Evolutionary conservation across 495 filamentous ascomycete species (phyloP).

Genomic region (Penicillium verhagenii): DNA sequence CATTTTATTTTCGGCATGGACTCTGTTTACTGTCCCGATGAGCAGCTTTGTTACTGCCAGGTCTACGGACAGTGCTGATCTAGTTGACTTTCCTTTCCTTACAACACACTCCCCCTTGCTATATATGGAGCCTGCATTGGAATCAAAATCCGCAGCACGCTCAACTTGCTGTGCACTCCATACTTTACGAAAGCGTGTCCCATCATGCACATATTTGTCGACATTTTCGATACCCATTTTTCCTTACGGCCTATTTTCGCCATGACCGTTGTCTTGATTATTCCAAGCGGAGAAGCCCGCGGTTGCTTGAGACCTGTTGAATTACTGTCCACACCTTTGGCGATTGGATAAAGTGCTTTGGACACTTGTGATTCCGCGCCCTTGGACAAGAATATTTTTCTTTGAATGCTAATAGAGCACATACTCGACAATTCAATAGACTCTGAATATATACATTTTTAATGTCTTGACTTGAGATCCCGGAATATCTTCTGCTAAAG

Average conservation of each 20-base stretch:
- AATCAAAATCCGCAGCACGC: background rate
- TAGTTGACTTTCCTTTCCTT: background rate
- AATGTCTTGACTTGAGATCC: too few relatives aligned
- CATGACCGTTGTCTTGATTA: background rate
- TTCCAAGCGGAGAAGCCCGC: background rate
- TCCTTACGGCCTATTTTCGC: conserved; percentile 1
- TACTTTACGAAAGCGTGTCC: background rate
- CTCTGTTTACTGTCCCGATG: conserved; percentile 47
- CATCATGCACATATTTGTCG: conserved; percentile 1
- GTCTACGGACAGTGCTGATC: conserved; percentile 48
- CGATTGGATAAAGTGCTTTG: background rate
- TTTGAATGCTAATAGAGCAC: background rate
- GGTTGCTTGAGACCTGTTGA: conserved; percentile 1
- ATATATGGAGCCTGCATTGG: background rate
- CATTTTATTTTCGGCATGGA: conserved; percentile 61
- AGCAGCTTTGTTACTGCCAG: conserved; percentile 48
- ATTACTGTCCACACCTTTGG: too few relatives aligned
- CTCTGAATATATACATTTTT: background rate
- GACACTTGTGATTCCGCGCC: background rate
- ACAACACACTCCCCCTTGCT: background rate
- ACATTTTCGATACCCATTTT: conserved; percentile 16
- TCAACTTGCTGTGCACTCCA: background rate
- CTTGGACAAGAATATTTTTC: background rate
- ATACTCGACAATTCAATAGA: background rate
- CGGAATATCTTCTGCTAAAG: background rate